Percentiles rank a stretch among this genome's conserved stretches.
Conservation (phyloP, 2,329 filamentous ascomycete genomes). For the Penicillium sclerotiorum region DNA sequence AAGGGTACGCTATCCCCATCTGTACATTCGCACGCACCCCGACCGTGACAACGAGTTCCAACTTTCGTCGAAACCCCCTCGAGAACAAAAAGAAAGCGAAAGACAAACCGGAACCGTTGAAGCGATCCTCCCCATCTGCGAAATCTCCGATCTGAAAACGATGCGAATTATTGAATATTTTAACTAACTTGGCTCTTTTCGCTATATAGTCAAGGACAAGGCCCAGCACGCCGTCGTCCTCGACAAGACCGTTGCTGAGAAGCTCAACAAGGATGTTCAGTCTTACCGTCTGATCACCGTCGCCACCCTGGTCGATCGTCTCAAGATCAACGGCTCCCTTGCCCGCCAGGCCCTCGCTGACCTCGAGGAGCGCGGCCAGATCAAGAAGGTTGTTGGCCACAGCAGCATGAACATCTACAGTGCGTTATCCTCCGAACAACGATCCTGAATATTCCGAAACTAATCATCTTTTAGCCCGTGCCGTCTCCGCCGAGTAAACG, state of each 20-base stretch:
- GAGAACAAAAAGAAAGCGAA: slow-evolving; percentile 5
- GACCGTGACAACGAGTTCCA: slow-evolving; percentile 26
- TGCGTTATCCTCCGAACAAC: slow-evolving; percentile 50
- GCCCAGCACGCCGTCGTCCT: slow-evolving; percentile 97
- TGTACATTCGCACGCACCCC: slow-evolving; percentile 20
- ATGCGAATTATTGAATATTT: slow-evolving; percentile 7
- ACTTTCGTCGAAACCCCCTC: slow-evolving; percentile 15
- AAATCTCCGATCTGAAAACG: slow-evolving; percentile 1
- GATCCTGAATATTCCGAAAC: slow-evolving; percentile 2
- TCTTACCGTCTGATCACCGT: slow-evolving; percentile 99
- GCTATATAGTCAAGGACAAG: slow-evolving; percentile 95
- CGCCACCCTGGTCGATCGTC: slow-evolving; percentile 95
- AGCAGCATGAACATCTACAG: slow-evolving; percentile 99
- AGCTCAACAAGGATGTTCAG: slow-evolving; percentile 99
- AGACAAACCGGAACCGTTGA: slow-evolving; percentile 18
- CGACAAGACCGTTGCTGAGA: slow-evolving; percentile 96
- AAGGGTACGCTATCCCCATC: slow-evolving; percentile 51
- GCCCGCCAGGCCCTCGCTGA: slow-evolving; percentile 87
- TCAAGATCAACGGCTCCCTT: slow-evolving; percentile 99
- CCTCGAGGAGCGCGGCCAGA: slow-evolving; percentile 96
- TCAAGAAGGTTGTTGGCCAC: slow-evolving; percentile 96
- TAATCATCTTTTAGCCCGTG: slow-evolving; percentile 39
- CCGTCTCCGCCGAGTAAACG: slow-evolving; percentile 50
- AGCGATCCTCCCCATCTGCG: slow-evolving; percentile 10
- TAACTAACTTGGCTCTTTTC: slow-evolving; percentile 28